These are phyloP conservation scores for Colletotrichum sp. DNA, from an alignment of 2,329 filamentous ascomycete genomes.

Conservation along the genomic window DNA sequence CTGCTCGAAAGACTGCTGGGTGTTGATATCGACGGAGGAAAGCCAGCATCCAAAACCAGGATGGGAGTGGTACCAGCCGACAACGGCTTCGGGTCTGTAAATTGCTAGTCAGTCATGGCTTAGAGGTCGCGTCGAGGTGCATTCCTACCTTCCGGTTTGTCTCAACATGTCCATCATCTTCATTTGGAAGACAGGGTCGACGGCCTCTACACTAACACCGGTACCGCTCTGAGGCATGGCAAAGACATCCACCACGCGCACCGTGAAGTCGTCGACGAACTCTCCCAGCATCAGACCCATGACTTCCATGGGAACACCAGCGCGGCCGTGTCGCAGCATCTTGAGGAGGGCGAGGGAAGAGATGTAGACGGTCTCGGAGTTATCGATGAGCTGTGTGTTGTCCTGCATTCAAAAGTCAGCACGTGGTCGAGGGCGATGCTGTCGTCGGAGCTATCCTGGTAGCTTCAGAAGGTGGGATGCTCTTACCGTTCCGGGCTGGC, in stretches of 20 bases:
- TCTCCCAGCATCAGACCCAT: slow-evolving; percentile 99
- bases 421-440: not conserved
- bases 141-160: slow-evolving; percentile 86
- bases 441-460: not conserved
- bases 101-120: slow-evolving; percentile 2
- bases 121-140: not conserved
- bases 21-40: slow-evolving; percentile 99
- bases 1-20: slow-evolving; percentile 99
- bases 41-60: slow-evolving; percentile 99
- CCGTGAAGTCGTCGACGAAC: slow-evolving; percentile 98
- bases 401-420: slow-evolving; percentile 60
- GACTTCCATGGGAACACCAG: slow-evolving; percentile 99
- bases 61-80: slow-evolving; percentile 99
- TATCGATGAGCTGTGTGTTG: slow-evolving; percentile 91
- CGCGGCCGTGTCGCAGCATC: slow-evolving; percentile 97
- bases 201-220: slow-evolving; percentile 96
- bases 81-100: slow-evolving; percentile 87
- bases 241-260: slow-evolving; percentile 97
- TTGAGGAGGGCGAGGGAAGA: slow-evolving; percentile 96
- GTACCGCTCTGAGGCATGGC: slow-evolving; percentile 99
- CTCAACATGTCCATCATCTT: slow-evolving; percentile 99
- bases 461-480: slow-evolving; percentile 21
- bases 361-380: slow-evolving; percentile 99
- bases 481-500: slow-evolving; percentile 66
- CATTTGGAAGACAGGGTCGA: slow-evolving; percentile 98